phyloP scores from a whole-genome alignment of 83 land plant genomes.

The Picea mariana region DNA sequence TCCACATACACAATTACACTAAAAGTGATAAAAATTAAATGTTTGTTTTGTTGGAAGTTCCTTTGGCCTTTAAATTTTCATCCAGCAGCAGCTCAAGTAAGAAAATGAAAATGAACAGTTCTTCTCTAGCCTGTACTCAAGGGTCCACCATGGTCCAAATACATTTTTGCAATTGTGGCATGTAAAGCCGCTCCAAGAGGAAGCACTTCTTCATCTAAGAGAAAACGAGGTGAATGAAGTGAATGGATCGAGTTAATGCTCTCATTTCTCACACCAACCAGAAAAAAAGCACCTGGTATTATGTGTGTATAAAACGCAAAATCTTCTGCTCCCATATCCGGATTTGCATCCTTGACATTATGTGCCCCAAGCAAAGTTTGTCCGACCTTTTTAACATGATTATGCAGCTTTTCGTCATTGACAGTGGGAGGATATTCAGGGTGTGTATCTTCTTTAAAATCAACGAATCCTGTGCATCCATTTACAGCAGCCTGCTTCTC shows the following conservation, averaged over 20 bases:
- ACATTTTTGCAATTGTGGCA: slow-evolving; percentile 47
- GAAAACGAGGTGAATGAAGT: slow-evolving; percentile 63
- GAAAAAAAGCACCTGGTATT: slow-evolving; percentile 64
- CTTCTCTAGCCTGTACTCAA: too few relatives aligned
- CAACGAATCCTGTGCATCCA: slow-evolving; percentile 49
- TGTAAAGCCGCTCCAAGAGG: slow-evolving; percentile 60
- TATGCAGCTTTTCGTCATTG: slow-evolving; percentile 55
- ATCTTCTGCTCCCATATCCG: slow-evolving; percentile 83
- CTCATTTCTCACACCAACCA: slow-evolving; percentile 63
- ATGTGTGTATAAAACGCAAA: slow-evolving; percentile 78
- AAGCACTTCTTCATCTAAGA: slow-evolving; percentile 58
- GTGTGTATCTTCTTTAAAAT: slow-evolving; percentile 50
- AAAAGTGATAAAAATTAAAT: too few relatives aligned
- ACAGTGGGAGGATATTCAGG: slow-evolving; percentile 67
- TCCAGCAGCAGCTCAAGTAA: too few relatives aligned
- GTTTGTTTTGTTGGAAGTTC: too few relatives aligned
- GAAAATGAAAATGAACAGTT: too few relatives aligned
- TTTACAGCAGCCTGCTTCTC: slow-evolving; percentile 45
- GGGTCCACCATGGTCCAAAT: neutral
- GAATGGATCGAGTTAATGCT: slow-evolving; percentile 5
- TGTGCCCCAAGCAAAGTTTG: slow-evolving; percentile 50
- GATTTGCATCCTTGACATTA: slow-evolving; percentile 31
- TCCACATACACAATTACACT: too few relatives aligned
- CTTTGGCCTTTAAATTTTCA: too few relatives aligned
- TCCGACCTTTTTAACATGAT: slow-evolving; percentile 62